Base-by-base conservation (phyloP, 2,329 filamentous ascomycete genomes). In the Neopestalotiopsis sp. region DNA sequence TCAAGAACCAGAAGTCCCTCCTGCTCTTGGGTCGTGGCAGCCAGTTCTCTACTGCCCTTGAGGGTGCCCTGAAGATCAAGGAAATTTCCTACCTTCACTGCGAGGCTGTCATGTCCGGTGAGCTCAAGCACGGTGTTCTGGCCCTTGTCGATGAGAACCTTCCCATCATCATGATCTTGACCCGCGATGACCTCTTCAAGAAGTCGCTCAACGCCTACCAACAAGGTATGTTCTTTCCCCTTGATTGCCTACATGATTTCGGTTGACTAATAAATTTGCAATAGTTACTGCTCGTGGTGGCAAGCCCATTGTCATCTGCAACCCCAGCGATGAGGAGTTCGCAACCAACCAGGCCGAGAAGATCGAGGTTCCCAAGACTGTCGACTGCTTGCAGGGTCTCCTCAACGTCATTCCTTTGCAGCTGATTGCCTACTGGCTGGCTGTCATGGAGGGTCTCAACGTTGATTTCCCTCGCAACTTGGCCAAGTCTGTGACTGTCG, bases 121-220 rank as follows among this genome's bases (percentile, higher is more conserved):
- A 99, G 85, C 89, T 99, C 77, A 99, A 99, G 90, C 96, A 99
- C 83, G 96, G 96, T 87, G 96, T 99, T 66, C 87, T 99, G 79
- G 96, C 96, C 66, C 89, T 99, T 72, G 96, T 99, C 70, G 96
- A 99, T 78, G 96, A 99, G 89, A 95, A 97, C 84, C 90, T 99
- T 49, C 96, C 96, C 71, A 99, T 99, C 81, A 97, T 99, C 83
- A 99, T 99, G 96, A 98, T 99, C 78, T 88, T 99, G 71, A 99
- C 96, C 67, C 93, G 96, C 70, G 96, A 99, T 80, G 89, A 94
- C 76, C 92, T 99, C 78, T 99, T 99, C 86, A 92, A 92, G 81
- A 99, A 99, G 87, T 98, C 96, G n/a, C 88, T 99, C 78, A 99
- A 99, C 82, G 96, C 96, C 77, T 99, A 98, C 84, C 96, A 99